Evolutionary conservation across 2,329 filamentous ascomycete genomes (phyloP).

Genomic region (Aspergillus tamarii): DNA sequence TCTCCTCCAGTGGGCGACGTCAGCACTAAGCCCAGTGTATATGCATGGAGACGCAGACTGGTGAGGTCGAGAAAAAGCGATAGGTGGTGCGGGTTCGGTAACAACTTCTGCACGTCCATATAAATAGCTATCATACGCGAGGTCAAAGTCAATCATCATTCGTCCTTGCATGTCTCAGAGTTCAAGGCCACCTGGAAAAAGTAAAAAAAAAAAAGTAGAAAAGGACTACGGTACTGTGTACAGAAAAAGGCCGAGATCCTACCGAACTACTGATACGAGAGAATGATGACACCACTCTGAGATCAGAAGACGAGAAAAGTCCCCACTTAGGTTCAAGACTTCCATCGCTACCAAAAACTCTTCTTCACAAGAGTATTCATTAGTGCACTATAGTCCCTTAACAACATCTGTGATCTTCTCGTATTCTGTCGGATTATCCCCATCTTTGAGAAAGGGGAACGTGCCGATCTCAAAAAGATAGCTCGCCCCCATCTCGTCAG

Average conservation of each 20-base stretch:
- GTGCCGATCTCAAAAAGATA: not conserved
- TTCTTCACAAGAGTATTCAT: not conserved
- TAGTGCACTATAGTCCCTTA: no score
- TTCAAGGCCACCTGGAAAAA: not conserved
- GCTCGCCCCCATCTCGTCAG: not conserved
- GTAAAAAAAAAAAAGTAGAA: not conserved
- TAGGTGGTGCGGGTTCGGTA: not conserved
- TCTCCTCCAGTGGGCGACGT: not conserved
- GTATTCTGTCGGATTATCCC: not conserved
- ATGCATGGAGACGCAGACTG: not conserved
- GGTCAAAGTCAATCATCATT: not conserved
- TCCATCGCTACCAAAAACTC: not conserved
- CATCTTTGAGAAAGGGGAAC: not conserved
- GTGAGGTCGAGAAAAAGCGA: not conserved
- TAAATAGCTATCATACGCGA: not conserved
- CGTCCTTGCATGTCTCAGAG: slow-evolving; percentile 1
- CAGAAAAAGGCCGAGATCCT: not conserved
- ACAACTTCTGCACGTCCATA: not conserved
- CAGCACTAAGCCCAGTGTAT: not conserved
- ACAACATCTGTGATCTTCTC: not conserved
- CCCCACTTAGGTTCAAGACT: not conserved
- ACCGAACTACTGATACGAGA: not conserved
- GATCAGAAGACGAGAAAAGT: not conserved
- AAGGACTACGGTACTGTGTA: not conserved
- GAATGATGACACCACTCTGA: slow-evolving; percentile 5